Base-by-base conservation (phyloP, 2,329 filamentous ascomycete species). In the Colletotrichum sp. region DNA sequence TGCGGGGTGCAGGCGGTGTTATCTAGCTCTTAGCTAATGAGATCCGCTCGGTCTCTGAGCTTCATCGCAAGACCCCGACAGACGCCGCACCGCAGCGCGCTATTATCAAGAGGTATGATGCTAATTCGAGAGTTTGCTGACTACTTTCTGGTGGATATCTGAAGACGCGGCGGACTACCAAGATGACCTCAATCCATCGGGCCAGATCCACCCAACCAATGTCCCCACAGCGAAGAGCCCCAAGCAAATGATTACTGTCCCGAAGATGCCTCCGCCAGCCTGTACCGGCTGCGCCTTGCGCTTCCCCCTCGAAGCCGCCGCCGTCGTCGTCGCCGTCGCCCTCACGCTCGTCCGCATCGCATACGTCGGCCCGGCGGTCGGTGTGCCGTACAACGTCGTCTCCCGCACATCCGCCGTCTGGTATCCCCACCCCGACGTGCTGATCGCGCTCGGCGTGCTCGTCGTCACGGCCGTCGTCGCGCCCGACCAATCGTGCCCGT, bases 1-100 rank as follows among this genome's bases (percentile, higher is more conserved):
- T 76, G 74, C 71, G 74, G 74, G 74, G 74, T 70, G 65, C 71
- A 74, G 30, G 26, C 36, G 57, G 55, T 64, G 69, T 55, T 68
- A 57, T 68, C 68, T 66, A 43, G 68, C 65, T 61, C 32, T 76
- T 74, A 70, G 74, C 74, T 76, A 76, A 76, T 69, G 39, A 34
- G 57, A 65, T 74, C 65, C 74, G 64, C 74, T 30, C 14, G 32
- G 66, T 57, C 43, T 36, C 48, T 57, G 9, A n/a, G 18, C 26
- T 61, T 34, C 59, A 21, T 32, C 18, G 28, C 28, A 16, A 26
- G 30, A 61, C 30, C 18, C 59, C 59, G 59, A 63, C 30, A 63
- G 18, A n/a, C 32, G 59, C 13, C 32, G 30, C 14, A 34, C 28
- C 21, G 4, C 59, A 32, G 28, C 30, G 14, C 59, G n/a, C 59